Base-by-base conservation (phyloP, 1,139 yeast genomes). In the Tardiomyces digboiensis region DNA sequence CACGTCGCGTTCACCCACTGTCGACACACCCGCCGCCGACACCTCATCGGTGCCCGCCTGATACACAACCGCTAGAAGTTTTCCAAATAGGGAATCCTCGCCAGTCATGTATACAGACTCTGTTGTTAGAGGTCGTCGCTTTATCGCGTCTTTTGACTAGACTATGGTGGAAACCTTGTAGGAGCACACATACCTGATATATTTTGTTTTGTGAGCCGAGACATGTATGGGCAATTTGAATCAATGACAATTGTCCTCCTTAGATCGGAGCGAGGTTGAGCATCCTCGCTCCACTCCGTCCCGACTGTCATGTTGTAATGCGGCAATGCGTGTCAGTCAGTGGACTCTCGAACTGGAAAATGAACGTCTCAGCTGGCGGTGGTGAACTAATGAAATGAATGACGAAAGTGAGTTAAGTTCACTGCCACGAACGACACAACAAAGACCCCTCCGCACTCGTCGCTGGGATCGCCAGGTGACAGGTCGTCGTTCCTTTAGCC, bases 31-130 rank as follows among this genome's bases (percentile, higher is more conserved):
- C 2, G 29, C 33, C 19, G 19, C 18, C 29, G 40, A 20, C 22
- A 3, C 19, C 4, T 26, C 20, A 12, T 3, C 29, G 7, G 3
- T 20, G 2, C 18, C 19, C 20, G 40, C 8, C 10, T 36, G 39
- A 36, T 60, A 61, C 13, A 65, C 57, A 6, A 64, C 52, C 2
- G 66, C 64, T 21, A 66, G 42, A 2, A 64, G 52, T 12, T 50
- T 53, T 33, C 69, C 69, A 41, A 65, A 58, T 13, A 63, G 49
- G 4, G 60, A 52, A 50, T 66, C 70, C 21, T 55, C 48, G 13
- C 67, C 67, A 3, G 62, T 52, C 56, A 66, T 55, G 51, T 62
- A 66, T 2, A 65, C 70, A 16, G 70, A 67, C 39, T 61, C 63
- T 47, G 49, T 26, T 26, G 33, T 26, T 26, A 26, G 33, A n/a